Evolutionary conservation across 1,284 basidiomycete species (phyloP), one percentile per base, ranked within the genome.

Genomic region (Pascua guehoae): DNA sequence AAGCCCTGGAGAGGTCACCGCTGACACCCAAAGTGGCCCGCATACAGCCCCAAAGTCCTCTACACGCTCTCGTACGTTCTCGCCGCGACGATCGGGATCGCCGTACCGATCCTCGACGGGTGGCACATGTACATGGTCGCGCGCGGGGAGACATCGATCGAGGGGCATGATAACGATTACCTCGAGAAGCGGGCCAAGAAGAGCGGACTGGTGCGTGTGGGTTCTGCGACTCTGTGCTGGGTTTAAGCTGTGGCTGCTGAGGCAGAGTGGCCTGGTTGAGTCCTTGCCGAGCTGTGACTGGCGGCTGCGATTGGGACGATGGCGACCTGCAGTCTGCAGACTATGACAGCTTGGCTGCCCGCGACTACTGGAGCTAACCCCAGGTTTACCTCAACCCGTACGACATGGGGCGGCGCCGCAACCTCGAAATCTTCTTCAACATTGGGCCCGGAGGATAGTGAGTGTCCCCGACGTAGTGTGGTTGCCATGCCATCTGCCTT

Each of bases 381-480:
- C 60, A 88, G 86, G 80, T 79, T 0, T 98, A 96, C 68, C 81
- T 90, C 16, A 98, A 98, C 69, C 92, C 89, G 8, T 98, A 93
- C 71, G 88, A 98, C 71, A 78, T 96, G 8, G 95, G 95, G 79
- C 84, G 72, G 60, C 81, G 74, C 36, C 57, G 82, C 60, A 98
- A 98, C 71, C 76, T 98, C 7, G 75, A 85, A 62, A 72, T 92
- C 36, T 96, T 96, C 73, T 97, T 98, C 80, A 96, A 97, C 67
- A 68, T 94, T 39, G 89, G 90, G 12, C 78, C 81, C 14, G 81
- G 82, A 14, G 86, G 88, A 77, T 90, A 91, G 89, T 94, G 71
- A 66, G 89, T n/a, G 24, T 38, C 32, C 4, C n/a, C 14, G 40
- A 41, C n/a, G n/a, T 15, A 45, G 37, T 14, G n/a, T 24, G 16